Base-by-base conservation (phyloP, 1,284 basidiomycete species). In the Ceratobasidium sp. region DNA sequence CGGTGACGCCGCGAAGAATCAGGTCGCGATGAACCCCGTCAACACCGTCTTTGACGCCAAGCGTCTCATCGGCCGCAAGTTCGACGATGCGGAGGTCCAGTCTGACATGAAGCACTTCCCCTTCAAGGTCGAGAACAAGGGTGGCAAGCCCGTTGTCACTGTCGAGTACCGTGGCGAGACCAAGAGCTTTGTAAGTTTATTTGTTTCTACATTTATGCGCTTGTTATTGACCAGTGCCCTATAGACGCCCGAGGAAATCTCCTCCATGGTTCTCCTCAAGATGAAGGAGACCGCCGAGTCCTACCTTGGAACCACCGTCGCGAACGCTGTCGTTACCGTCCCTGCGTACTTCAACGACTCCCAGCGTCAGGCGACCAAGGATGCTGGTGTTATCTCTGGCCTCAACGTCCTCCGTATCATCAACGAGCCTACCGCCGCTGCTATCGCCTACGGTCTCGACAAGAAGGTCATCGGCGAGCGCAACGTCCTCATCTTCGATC, bases 301-400 rank as follows among this genome's bases (percentile, higher is more conserved):
- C 43, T 85, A 85, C 82, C 82, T 86, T 67, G 87, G 87, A 64
- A 77, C 75, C 52, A 80, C 79, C 66, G 82, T 87, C 79, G 83
- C 79, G 73, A 81, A 87, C 77, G 86, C 86, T 73, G 84, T 86
- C 75, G 80, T 86, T 78, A 82, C 81, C 55, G 81, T 84, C 38
- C 82, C 82, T 18, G 83, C 84, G 18, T 84, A 92, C 86, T 91
- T 92, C 87, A 90, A 90, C 81, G 87, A 89, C 82, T 87, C 88
- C 66, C 87, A 87, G 81, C 83, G 85, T 71, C 85, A 86, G 79
- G 85, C 85, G 43, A 86, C 85, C 79, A 86, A 86, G 82, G 85
- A 87, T 77, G 85, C 85, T 74, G 85, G 84, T 80, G 78, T 82
- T 72, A 86, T 86, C 77, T 81, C 85, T 57, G 85, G 85, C 70